phyloP scores from a whole-genome alignment of 805 yeast species.

The Groenewaldozyma tartarivorans region DNA sequence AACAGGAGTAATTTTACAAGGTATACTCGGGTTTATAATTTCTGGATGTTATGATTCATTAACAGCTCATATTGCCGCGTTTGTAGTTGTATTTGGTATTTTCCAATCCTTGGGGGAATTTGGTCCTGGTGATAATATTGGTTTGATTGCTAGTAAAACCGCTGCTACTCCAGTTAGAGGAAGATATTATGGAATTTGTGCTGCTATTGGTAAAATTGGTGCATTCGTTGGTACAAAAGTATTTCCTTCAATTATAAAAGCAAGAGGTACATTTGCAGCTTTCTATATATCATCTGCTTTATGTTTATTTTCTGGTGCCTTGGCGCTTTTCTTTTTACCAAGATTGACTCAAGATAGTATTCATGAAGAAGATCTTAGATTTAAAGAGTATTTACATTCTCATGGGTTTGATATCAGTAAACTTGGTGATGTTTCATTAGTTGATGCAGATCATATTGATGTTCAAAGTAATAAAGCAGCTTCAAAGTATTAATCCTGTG shows the following conservation, averaged over 20 bases:
- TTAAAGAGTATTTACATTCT: constrained; percentile 53
- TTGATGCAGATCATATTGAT: too few species aligned
- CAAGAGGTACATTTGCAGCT: constrained; percentile 61
- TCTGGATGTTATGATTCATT: constrained; percentile 57
- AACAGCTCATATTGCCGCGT: constrained; percentile 57
- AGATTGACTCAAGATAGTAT: constrained; percentile 77
- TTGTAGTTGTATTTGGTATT: constrained; percentile 81
- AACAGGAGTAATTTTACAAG: constrained; percentile 63
- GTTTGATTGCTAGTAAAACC: constrained; percentile 78
- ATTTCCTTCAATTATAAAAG: constrained; percentile 68
- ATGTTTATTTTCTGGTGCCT: constrained; percentile 59
- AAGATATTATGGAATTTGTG: constrained; percentile 81
- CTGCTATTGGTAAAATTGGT: constrained; percentile 86
- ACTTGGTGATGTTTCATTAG: too few species aligned
- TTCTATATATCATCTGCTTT: constrained; percentile 75
- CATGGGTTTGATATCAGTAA: constrained; percentile 62
- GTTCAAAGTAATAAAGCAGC: too few species aligned
- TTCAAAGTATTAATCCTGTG: too few species aligned
- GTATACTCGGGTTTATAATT: constrained; percentile 73
- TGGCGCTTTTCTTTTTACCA: constrained; percentile 68
- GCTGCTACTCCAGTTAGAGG: constrained; percentile 84
- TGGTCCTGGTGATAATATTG: constrained; percentile 91
- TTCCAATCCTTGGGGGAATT: constrained; percentile 84
- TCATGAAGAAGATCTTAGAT: constrained; percentile 63
- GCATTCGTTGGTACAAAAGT: constrained; percentile 86